Percentiles rank a stretch among this genome's conserved stretches.
Evolutionary conservation across 2,329 filamentous ascomycete genomes (phyloP).

Genomic region (Teratosphaeria pseudoeucalypti): DNA sequence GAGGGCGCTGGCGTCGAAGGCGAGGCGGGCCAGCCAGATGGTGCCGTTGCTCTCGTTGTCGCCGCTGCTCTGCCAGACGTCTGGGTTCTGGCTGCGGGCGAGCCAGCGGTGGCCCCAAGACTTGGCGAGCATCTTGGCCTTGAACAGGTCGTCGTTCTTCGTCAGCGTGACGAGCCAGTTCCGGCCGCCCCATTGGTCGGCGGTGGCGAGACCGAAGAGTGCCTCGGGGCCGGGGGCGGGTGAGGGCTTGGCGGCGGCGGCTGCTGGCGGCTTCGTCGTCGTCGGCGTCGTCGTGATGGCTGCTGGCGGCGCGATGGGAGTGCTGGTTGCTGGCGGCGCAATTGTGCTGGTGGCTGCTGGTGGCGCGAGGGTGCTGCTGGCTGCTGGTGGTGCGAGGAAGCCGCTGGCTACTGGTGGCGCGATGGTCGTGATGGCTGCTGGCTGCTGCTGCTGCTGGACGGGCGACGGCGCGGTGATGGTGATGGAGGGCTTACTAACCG

Average conservation of each 20-base stretch:
- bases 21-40: neutral
- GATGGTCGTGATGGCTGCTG: neutral
- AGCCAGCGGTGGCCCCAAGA: neutral
- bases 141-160: neutral
- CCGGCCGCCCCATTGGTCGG: neutral
- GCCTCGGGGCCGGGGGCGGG: neutral
- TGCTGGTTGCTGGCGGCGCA: neutral
- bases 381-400: neutral
- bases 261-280: neutral
- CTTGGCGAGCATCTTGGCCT: neutral
- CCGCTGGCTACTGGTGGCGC: neutral
- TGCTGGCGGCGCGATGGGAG: neutral
- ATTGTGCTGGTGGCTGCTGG: too few relatives aligned
- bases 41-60: neutral
- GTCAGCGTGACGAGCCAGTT: neutral
- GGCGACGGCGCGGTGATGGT: neutral
- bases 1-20: neutral
- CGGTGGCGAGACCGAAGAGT: neutral
- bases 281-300: too few relatives aligned
- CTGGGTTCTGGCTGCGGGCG: neutral
- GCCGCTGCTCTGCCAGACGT: neutral
- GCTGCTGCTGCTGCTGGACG: neutral
- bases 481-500: neutral
- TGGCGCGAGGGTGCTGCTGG: neutral
- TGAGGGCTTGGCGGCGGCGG: neutral